Base-by-base conservation (phyloP, 768 basidiomycete species). In the Pholiota molesta region DNA sequence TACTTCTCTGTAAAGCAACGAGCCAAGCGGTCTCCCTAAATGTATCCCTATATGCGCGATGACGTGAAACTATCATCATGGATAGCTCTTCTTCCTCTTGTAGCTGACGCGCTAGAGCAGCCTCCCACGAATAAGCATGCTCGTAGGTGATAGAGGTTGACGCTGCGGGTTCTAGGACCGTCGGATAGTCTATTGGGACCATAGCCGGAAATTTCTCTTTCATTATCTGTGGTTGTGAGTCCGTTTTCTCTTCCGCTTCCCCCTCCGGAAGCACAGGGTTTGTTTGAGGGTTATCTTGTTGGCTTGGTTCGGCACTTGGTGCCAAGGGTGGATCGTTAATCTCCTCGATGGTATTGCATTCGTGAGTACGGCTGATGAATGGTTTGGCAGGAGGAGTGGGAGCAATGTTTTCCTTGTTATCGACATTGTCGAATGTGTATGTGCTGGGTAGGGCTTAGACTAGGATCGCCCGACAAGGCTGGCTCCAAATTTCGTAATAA, bases 41-140 rank as follows among this genome's bases (percentile, higher is more conserved):
- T 19, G 57, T 55, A n/a, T 65, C 64, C 26, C 47, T 40, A 31
- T 56, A 60, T 19, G 31, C 42, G n/a, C 61, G 62, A 31, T 53
- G 55, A 45, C 55, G 51, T 40, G 62, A 52, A n/a, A 62, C 56
- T 3, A 66, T 37, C 35, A 37, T 37, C 11, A 31, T 60, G 10
- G 62, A 51, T 51, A 66, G 49, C 47, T 70, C 66, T 57, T 68
- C 71, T 54, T 72, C 71, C n/a, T 68, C 66, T 63, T 69, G 68
- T 11, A 71, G 35, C 53, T 69, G 68, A 33, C 57, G 57, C 1
- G 64, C n/a, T 13, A 69, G 51, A 23, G 62, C 65, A 8, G 44
- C 42, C 37, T 68, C 60, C 67, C 66, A 68, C 23, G 59, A 55
- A 26, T 64, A 53, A 13, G 57, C 59, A 29, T 2, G 13, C 9